These are phyloP conservation scores for Megacollybia marginata DNA, from an alignment of 768 basidiomycete species.

Conservation along the genomic window DNA sequence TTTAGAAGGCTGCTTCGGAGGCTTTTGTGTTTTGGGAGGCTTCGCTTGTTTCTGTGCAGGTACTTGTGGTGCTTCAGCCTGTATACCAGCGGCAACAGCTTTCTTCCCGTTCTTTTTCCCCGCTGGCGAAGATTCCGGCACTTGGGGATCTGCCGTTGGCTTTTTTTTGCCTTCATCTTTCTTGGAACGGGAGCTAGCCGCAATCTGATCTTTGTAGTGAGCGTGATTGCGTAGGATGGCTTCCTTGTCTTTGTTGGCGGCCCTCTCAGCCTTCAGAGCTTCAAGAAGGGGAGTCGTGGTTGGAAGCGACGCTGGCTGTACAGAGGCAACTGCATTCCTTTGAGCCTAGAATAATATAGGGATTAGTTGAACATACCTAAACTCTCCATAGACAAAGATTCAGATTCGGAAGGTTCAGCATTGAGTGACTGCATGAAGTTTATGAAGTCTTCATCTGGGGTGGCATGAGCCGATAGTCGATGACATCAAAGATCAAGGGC, in stretches of 20 bases:
- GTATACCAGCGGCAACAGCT: conserved; percentile 12
- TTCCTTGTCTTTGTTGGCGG: conserved; percentile 65
- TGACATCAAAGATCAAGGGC: conserved; percentile 2
- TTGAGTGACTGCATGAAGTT: conserved; percentile 77
- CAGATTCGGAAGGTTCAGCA: conserved; percentile 34
- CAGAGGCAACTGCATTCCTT: conserved; percentile 48
- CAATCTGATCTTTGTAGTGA: conserved; percentile 53
- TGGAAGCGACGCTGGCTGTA: conserved; percentile 50
- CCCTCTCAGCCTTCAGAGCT: conserved; percentile 82
- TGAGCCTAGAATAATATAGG: not conserved
- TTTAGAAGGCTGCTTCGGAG: conserved; percentile 2
- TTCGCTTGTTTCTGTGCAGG: conserved; percentile 13
- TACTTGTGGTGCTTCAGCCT: conserved; percentile 20
- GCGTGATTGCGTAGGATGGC: conserved; percentile 64
- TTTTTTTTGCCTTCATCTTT: conserved; percentile 26
- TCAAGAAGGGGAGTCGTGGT: conserved; percentile 91
- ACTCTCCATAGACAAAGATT: conserved; percentile 57
- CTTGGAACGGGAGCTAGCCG: conserved; percentile 19
- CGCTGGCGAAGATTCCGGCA: conserved; percentile 3
- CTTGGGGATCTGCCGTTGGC: conserved; percentile 11
- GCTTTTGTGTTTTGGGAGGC: conserved; percentile 8
- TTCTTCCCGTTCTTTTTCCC: conserved; percentile 17
- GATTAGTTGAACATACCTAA: conserved; percentile 36
- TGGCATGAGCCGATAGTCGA: not conserved
- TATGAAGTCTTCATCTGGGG: conserved; percentile 71